These are phyloP conservation scores for Usnea hakonensis DNA, from an alignment of 495 filamentous ascomycete species.

Conservation along the genomic window DNA sequence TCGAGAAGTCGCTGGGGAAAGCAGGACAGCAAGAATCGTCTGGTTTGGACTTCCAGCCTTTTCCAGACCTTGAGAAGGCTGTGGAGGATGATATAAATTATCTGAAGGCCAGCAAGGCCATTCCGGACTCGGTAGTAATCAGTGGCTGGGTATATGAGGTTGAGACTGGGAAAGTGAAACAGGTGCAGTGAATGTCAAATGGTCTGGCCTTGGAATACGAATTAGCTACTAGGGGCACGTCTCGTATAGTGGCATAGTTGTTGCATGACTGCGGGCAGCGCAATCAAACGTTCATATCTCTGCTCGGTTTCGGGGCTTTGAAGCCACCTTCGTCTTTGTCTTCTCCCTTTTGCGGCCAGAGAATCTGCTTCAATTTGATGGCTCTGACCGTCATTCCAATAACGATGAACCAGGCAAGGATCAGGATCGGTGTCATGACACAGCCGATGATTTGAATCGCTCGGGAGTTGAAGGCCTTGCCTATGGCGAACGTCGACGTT, in stretches of 20 bases:
- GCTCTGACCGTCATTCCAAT: conserved; percentile 63
- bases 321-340: conserved; percentile 57
- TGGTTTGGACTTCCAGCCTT: conserved; percentile 56
- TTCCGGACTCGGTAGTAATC: conserved; percentile 50
- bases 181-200: conserved; percentile 34
- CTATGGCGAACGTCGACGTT: conserved; percentile 67
- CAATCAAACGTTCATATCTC: conserved; percentile 8
- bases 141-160: conserved; percentile 79
- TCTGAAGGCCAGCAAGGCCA: conserved; percentile 50
- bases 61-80: conserved; percentile 53
- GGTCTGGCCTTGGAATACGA: background rate
- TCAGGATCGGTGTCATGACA: conserved; percentile 51
- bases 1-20: conserved; percentile 50
- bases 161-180: conserved; percentile 62
- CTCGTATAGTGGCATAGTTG: background rate
- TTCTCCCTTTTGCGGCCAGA: conserved; percentile 68
- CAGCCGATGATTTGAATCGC: conserved; percentile 62
- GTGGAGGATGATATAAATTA: conserved; percentile 59
- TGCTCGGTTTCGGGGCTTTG: conserved; percentile 16
- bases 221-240: background rate
- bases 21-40: conserved; percentile 35
- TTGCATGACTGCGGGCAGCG: background rate
- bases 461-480: conserved; percentile 51
- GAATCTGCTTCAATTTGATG: conserved; percentile 52
- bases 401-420: conserved; percentile 65